Evolutionary conservation across 1,284 basidiomycete species (phyloP), one percentile per base, ranked within the genome.

Genomic region (Ustilago hordei): DNA sequence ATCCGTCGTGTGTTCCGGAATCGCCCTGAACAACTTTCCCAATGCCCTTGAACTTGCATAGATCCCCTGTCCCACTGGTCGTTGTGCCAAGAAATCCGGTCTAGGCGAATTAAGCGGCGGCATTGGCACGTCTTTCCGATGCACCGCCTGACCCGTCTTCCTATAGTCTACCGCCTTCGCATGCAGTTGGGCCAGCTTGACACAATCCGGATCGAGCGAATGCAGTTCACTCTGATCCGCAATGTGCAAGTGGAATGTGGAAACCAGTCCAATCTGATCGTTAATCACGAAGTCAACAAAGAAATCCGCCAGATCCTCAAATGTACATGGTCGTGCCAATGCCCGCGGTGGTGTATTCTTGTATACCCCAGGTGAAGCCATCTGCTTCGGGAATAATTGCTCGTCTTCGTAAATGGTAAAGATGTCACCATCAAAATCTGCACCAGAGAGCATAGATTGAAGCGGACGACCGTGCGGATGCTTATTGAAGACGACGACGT

Each of bases 261-360:
- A 74, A 4, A 81, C 90, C 88, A n/a, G 91, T 90, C 50, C 82
- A 91, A 84, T 35, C 89, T 82, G 64, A 80, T 92, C 91, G 58
- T 89, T 91, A 76, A 88, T 90, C 8, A 70, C 52, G 31, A 56
- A 93, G 65, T 92, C 91, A 59, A 91, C 88, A 15, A 93, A 89
- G 80, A 93, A 93, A 55, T 92, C 90, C 2, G 90, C 91, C 2
- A 93, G 91, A 85, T 92, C 93, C 17, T 82, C 87, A 88, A 91
- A 92, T 11, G 58, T 67, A 83, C 89, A 91, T 39, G 87, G 88
- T 35, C 89, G 89, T 50, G 88, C 82, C 1, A 93, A 82, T 3
- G 87, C 55, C 62, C 89, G 90, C 75, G 86, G 89, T 11, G 83
- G 78, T 0, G 89, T 89, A 1, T 90, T 86, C 3, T 86, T 78